Conservation (phyloP, 495 filamentous ascomycete genomes). For the Cenococcum geophilum region DNA sequence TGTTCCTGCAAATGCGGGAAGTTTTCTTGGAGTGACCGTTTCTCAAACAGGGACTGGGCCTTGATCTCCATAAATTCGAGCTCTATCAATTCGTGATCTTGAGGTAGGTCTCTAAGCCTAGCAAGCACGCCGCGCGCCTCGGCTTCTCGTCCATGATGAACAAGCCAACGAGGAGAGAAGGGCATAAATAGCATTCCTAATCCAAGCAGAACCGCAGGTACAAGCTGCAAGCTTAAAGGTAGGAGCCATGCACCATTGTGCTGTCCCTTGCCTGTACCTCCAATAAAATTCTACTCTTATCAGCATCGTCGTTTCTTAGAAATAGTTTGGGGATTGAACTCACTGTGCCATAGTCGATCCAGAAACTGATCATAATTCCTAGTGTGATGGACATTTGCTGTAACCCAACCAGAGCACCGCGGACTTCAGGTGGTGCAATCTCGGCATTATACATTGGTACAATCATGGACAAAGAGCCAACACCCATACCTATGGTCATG, state of each 20-base stretch:
- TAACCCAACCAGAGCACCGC: constrained; percentile 66
- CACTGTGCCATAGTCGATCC: constrained; percentile 61
- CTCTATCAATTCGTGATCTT: constrained; percentile 60
- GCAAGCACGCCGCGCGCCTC: constrained; percentile 66
- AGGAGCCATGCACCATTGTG: constrained; percentile 49
- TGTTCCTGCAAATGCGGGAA: constrained; percentile 62
- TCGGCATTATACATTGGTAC: constrained; percentile 66
- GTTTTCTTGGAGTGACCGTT: constrained; percentile 61
- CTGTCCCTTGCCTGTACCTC: constrained; percentile 58
- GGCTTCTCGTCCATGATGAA: constrained; percentile 65
- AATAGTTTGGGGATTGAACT: constrained; percentile 1
- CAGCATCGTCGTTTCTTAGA: too few relatives aligned
- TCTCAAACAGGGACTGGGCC: constrained; percentile 72
- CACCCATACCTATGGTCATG: constrained; percentile 51
- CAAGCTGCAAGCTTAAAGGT: constrained; percentile 37
- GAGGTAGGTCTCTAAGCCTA: constrained; percentile 53
- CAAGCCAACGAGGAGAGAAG: constrained; percentile 73
- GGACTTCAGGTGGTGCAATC: constrained; percentile 56
- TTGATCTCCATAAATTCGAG: constrained; percentile 79
- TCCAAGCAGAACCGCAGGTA: constrained; percentile 37
- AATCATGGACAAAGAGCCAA: constrained; percentile 62
- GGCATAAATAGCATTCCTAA: constrained; percentile 75
- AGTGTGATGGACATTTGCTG: constrained; percentile 79
- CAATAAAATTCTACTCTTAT: constrained; percentile 56
- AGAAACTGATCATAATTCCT: constrained; percentile 79